These are phyloP conservation scores for Vigna trinervia DNA, from an alignment of 306 rosid genomes.

Conservation along the genomic window DNA sequence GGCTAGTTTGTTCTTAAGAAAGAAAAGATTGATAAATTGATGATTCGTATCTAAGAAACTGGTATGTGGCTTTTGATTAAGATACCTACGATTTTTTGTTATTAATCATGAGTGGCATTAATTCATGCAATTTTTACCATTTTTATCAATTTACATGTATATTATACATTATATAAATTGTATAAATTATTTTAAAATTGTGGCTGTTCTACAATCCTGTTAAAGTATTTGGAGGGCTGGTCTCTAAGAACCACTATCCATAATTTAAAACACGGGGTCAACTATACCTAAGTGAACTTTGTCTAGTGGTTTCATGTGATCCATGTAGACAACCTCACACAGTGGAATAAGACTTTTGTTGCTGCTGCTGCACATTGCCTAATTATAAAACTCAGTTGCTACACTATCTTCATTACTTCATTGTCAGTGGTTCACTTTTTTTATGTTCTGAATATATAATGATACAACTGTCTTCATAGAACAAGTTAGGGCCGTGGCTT, in stretches of 20 bases:
- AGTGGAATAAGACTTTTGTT: not conserved
- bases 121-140: not conserved
- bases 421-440: conserved; percentile 29
- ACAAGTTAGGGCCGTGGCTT: conserved; percentile 30
- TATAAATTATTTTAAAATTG: not conserved
- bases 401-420: conserved; percentile 20
- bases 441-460: conserved; percentile 16
- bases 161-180: not conserved
- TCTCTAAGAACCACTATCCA: not conserved
- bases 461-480: not conserved
- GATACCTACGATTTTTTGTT: not conserved
- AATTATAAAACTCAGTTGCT: not conserved
- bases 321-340: not conserved
- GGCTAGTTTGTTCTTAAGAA: conserved; percentile 17
- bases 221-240: not conserved
- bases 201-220: not conserved
- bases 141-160: not conserved
- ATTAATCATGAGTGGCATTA: not conserved
- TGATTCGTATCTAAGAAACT: not conserved
- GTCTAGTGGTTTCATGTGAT: not conserved
- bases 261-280: not conserved
- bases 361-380: not conserved
- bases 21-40: not conserved
- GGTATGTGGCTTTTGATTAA: not conserved
- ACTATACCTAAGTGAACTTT: conserved; percentile 14